Percentiles rank a stretch among this genome's conserved stretches.
phyloP scores from a whole-genome alignment of 202 grass and related monocot species.

The Musa balbisiana region DNA sequence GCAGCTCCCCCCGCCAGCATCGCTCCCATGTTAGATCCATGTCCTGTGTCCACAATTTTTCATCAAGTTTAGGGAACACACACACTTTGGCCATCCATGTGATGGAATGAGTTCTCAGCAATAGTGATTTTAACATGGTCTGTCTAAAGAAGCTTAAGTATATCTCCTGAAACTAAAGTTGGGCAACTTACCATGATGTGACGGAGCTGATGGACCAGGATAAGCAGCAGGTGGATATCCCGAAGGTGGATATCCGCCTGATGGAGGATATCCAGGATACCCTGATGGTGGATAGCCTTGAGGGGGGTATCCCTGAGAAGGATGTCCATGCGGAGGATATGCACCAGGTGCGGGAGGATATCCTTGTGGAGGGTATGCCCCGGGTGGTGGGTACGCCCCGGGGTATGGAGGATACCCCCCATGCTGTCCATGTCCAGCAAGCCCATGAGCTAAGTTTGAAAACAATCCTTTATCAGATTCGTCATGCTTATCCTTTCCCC shows the following conservation, averaged over 20 bases:
- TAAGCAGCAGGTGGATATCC: slow-evolving; percentile 10
- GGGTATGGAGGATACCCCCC: not conserved
- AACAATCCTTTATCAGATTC: slow-evolving; percentile 9
- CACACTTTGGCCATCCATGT: no score
- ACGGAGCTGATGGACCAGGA: slow-evolving; percentile 5
- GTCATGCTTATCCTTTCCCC: slow-evolving; percentile 12
- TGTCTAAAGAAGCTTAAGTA: not conserved
- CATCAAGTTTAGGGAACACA: no score
- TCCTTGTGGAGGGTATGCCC: not conserved
- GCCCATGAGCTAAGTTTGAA: slow-evolving; percentile 1
- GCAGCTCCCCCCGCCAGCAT: slow-evolving; percentile 22
- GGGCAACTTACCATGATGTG: slow-evolving; percentile 4
- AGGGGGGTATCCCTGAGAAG: not conserved
- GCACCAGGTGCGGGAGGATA: not conserved
- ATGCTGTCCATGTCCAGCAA: not conserved
- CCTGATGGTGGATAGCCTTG: slow-evolving; percentile 1
- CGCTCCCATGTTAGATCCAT: slow-evolving; percentile 11
- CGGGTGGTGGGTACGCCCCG: slow-evolving; percentile 2
- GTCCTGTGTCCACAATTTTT: not conserved
- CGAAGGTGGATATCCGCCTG: not conserved
- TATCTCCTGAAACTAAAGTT: no score
- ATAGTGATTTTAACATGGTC: not conserved
- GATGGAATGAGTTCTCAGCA: not conserved
- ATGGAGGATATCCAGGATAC: slow-evolving; percentile 4
- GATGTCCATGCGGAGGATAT: slow-evolving; percentile 1